phyloP scores from a whole-genome alignment of 2,329 filamentous ascomycete genomes.

The Grosmannia huntii region DNA sequence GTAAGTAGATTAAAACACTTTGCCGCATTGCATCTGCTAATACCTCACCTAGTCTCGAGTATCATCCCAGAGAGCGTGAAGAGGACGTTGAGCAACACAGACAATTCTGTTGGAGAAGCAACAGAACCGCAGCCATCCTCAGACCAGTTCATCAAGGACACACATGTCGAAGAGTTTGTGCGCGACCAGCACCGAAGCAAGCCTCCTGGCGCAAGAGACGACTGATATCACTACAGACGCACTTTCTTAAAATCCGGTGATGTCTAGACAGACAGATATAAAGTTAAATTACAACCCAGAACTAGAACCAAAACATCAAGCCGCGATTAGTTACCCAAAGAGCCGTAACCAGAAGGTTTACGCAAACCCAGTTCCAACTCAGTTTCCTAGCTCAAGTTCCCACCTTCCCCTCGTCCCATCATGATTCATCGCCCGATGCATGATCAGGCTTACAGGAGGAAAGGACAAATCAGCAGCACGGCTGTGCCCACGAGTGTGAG shows the following conservation, averaged over 20 bases:
- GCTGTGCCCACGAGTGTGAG: conserved; percentile 6
- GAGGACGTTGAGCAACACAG: not conserved
- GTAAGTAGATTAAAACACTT: not conserved
- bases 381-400: not conserved
- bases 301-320: not conserved
- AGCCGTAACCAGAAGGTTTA: too few relatives aligned
- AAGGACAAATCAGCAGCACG: conserved; percentile 4
- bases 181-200: not conserved
- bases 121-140: not conserved
- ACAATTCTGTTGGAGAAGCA: not conserved
- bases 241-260: not conserved
- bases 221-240: not conserved
- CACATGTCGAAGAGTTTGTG: not conserved
- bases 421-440: not conserved
- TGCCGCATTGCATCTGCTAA: not conserved
- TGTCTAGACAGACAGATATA: not conserved
- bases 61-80: not conserved
- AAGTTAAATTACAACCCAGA: not conserved
- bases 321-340: too few relatives aligned
- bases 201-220: not conserved
- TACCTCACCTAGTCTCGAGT: not conserved
- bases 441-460: conserved; percentile 4
- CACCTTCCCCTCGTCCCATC: not conserved
- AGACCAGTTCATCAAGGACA: not conserved
- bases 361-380: too few relatives aligned